A percentile compares a stretch with the other conserved stretches of the same genome.
Evolutionary conservation across 805 yeast species (phyloP).

Genomic region (Saccharomyces kudriavzevii): DNA sequence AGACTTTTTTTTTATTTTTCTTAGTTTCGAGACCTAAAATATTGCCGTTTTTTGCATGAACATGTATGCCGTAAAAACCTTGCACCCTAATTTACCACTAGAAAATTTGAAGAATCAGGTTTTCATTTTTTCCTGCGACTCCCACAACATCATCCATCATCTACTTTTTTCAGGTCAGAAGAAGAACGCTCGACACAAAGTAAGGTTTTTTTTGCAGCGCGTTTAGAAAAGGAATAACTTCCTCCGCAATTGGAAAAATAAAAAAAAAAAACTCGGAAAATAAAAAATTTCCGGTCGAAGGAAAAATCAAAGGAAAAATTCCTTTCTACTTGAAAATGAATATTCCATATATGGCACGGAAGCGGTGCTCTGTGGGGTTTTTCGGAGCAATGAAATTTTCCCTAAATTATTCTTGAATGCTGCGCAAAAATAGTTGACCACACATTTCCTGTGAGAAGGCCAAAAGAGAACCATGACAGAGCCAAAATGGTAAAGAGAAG

Average conservation of each 20-base stretch:
- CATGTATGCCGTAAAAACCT: background rate
- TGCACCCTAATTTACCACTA: background rate
- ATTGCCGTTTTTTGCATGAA: background rate
- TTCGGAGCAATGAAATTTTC: background rate
- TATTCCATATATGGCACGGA: background rate
- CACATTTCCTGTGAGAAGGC: background rate
- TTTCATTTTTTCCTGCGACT: background rate
- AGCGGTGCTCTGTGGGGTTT: background rate
- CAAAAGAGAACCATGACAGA: background rate
- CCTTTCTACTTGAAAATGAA: conserved; percentile 39
- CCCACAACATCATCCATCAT: background rate
- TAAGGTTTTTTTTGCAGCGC: background rate
- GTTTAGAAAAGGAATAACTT: conserved; percentile 34
- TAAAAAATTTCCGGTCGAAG: conserved; percentile 59
- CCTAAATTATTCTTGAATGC: background rate
- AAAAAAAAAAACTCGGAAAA: conserved; percentile 51
- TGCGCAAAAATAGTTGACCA: background rate
- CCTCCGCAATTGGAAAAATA: conserved; percentile 51
- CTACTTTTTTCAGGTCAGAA: background rate
- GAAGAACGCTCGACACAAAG: background rate
- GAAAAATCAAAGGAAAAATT: conserved; percentile 57
- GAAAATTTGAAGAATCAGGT: background rate
- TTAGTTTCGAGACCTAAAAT: background rate
- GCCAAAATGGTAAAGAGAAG: background rate
- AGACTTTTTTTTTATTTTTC: background rate